Evolutionary conservation across 768 basidiomycete species (phyloP).

Genomic region (Amanita polypyramis): DNA sequence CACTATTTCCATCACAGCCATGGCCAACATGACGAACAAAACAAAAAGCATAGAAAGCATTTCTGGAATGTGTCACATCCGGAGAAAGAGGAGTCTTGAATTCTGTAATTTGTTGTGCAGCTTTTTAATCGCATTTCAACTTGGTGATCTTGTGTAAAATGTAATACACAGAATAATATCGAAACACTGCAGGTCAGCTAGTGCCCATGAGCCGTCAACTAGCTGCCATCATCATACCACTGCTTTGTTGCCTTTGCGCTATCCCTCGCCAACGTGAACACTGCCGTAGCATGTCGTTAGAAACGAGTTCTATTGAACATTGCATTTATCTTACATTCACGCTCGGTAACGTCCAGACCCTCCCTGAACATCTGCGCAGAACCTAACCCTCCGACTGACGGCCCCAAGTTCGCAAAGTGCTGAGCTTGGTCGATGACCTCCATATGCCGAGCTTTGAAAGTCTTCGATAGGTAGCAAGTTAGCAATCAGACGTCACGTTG

Average conservation of each 20-base stretch:
- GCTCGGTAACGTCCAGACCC: constrained; percentile 86
- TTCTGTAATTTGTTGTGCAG: not conserved
- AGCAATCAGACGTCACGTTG: not conserved
- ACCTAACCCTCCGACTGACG: constrained; percentile 42
- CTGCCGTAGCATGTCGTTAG: constrained; percentile 5
- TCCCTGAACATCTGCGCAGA: constrained; percentile 73
- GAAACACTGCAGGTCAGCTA: too few relatives aligned
- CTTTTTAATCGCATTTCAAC: not conserved
- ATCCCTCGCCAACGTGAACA: constrained; percentile 3
- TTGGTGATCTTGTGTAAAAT: not conserved
- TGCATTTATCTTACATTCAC: constrained; percentile 64
- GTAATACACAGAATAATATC: too few relatives aligned
- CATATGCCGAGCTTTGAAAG: constrained; percentile 66
- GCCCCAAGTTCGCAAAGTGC: constrained; percentile 69
- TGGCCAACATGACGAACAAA: not conserved
- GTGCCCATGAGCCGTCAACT: too few relatives aligned
- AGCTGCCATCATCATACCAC: not conserved
- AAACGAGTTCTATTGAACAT: not conserved
- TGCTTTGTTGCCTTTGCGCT: not conserved
- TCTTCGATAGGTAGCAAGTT: constrained; percentile 28
- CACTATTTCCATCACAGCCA: not conserved
- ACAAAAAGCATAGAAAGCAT: not conserved
- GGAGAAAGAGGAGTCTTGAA: not conserved
- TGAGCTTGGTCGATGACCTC: constrained; percentile 83
- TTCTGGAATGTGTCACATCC: constrained; percentile 1